phyloP scores from a whole-genome alignment of 345 rosid species.

The Geranium rotundifolium region DNA sequence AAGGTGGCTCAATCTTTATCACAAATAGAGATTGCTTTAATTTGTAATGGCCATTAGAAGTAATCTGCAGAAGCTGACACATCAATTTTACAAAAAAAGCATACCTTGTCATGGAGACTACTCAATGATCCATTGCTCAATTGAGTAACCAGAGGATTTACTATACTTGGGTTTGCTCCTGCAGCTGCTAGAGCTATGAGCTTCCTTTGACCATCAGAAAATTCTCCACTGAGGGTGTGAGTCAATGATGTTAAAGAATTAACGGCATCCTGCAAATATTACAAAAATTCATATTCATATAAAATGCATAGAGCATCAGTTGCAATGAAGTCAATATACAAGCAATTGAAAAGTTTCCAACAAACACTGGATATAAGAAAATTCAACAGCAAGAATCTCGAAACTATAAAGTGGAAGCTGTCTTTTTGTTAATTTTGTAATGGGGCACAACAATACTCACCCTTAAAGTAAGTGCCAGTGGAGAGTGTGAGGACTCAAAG shows the following conservation, averaged over 20 bases:
- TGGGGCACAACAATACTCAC: conserved; percentile 23
- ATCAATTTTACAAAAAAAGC: background rate
- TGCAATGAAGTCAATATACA: background rate
- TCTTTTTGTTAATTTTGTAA: background rate
- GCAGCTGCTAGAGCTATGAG: conserved; percentile 56
- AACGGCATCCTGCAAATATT: conserved; percentile 54
- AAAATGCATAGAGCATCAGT: background rate
- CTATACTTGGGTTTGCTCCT: conserved; percentile 47
- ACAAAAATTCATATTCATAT: background rate
- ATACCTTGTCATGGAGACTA: conserved; percentile 55
- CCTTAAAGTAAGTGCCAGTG: conserved; percentile 61
- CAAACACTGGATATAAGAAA: background rate
- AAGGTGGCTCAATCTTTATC: conserved; percentile 48
- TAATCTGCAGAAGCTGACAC: background rate
- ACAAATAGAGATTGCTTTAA: conserved; percentile 5
- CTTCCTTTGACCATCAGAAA: conserved; percentile 71
- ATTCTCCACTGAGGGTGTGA: conserved; percentile 59
- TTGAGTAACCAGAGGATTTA: conserved; percentile 41
- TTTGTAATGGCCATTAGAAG: conserved; percentile 1
- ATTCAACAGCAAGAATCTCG: background rate
- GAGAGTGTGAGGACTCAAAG: conserved; percentile 56
- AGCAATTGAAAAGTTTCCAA: background rate
- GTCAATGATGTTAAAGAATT: conserved; percentile 60
- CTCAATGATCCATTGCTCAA: conserved; percentile 56
- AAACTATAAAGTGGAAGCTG: too few relatives aligned